Percentiles rank a stretch among this genome's conserved stretches.
phyloP scores from a whole-genome alignment of 1,284 basidiomycete genomes.

The Austroboletus niveus region DNA sequence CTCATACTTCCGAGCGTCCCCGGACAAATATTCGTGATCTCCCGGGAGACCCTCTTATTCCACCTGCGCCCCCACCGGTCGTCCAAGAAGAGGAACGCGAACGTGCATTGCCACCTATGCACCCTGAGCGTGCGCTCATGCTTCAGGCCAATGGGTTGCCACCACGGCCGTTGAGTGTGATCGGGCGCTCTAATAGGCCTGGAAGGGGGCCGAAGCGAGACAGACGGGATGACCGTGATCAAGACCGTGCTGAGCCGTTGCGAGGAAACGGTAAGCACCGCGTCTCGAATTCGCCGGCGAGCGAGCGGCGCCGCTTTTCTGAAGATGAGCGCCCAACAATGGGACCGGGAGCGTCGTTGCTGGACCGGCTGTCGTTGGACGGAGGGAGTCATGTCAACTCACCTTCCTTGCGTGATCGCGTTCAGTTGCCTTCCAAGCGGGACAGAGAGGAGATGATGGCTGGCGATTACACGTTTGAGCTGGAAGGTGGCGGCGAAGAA shows the following conservation, averaged over 20 bases:
- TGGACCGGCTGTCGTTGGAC: conserved; percentile 38
- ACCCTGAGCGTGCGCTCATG: conserved; percentile 33
- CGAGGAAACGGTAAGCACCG: conserved; percentile 6
- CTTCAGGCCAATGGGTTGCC: conserved; percentile 30
- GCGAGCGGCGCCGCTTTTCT: conserved; percentile 16
- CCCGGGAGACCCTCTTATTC: conserved; percentile 1
- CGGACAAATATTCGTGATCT: conserved; percentile 13
- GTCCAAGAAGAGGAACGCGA: conserved; percentile 9
- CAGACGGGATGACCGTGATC: conserved; percentile 15
- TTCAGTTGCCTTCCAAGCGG: conserved; percentile 39
- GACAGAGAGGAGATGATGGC: conserved; percentile 38
- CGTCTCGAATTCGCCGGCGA: conserved; percentile 15
- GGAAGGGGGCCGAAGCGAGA: conserved; percentile 23
- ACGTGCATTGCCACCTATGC: conserved; percentile 21
- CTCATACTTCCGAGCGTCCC: conserved; percentile 7
- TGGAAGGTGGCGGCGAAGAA: conserved; percentile 22
- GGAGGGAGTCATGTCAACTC: conserved; percentile 17
- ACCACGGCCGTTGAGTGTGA: conserved; percentile 23
- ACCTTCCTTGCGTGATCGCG: conserved; percentile 40
- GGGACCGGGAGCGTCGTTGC: conserved; percentile 31
- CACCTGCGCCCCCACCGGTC: conserved; percentile 1
- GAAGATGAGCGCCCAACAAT: conserved; percentile 9
- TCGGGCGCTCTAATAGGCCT: conserved; percentile 12
- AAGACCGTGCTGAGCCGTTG: conserved; percentile 24
- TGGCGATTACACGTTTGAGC: conserved; percentile 17